phyloP scores from a whole-genome alignment of 805 yeast species.

The Candida boidinii region DNA sequence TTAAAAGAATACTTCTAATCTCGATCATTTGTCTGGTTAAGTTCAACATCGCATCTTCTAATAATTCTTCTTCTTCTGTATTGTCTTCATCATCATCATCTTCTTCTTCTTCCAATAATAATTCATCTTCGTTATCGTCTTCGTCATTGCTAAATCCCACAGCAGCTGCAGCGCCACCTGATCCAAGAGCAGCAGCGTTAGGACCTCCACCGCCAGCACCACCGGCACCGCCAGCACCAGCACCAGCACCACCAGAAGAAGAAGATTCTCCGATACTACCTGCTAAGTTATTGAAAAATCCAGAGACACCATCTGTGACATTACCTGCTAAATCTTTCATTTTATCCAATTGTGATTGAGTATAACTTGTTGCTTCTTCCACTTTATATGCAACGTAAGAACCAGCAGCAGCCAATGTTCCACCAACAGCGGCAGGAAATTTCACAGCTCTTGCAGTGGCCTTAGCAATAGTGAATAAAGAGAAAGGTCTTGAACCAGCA shows the following conservation, averaged over 20 bases:
- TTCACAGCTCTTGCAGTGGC: constrained; percentile 45
- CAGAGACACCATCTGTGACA: constrained; percentile 34
- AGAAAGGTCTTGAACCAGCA: constrained; percentile 12
- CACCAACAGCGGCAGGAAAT: constrained; percentile 79
- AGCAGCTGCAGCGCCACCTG: constrained; percentile 52
- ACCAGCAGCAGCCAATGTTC: constrained; percentile 91
- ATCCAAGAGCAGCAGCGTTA: constrained; percentile 33
- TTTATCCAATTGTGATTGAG: constrained; percentile 56
- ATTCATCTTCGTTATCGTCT: constrained; percentile 33
- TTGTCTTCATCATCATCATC: constrained; percentile 36
- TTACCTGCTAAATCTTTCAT: constrained; percentile 56
- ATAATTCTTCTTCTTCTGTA: constrained; percentile 38
- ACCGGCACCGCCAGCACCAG: constrained; percentile 24
- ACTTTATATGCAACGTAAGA: constrained; percentile 88
- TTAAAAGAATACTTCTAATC: constrained; percentile 69
- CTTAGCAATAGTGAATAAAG: constrained; percentile 38
- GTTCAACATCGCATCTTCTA: constrained; percentile 77
- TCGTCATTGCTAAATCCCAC: constrained; percentile 27
- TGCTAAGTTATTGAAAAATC: constrained; percentile 21
- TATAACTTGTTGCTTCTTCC: constrained; percentile 71
- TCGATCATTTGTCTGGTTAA: constrained; percentile 96
- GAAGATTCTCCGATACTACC: constrained; percentile 14
- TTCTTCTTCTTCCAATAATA: constrained; percentile 38
- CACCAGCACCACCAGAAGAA: constrained; percentile 23
- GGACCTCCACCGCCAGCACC: constrained; percentile 19